These are phyloP conservation scores for Starmera amethionina DNA, from an alignment of 805 yeast species.

Conservation along the genomic window DNA sequence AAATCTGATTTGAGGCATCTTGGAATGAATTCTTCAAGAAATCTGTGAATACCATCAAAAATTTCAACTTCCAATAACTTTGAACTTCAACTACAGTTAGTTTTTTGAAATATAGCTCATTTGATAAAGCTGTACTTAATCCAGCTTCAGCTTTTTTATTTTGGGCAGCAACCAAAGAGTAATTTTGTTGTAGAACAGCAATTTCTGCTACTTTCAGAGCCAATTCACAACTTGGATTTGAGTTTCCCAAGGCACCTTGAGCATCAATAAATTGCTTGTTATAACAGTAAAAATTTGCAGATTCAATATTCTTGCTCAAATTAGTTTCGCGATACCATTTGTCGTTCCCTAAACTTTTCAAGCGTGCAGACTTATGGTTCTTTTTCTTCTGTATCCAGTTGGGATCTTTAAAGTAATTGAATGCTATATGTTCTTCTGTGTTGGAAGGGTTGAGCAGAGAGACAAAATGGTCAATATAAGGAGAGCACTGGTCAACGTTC, in stretches of 20 bases:
- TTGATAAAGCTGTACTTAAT: slow-evolving; percentile 12
- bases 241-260: slow-evolving; percentile 7
- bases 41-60: slow-evolving; percentile 14
- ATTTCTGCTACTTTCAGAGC: slow-evolving; percentile 13
- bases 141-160: slow-evolving; percentile 17
- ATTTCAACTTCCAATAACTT: slow-evolving; percentile 18
- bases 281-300: slow-evolving; percentile 10
- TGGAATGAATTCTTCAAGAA: slow-evolving; percentile 15
- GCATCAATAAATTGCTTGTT: slow-evolving; percentile 14
- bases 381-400: slow-evolving; percentile 3
- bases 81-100: slow-evolving; percentile 13
- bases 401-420: not conserved
- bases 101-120: slow-evolving; percentile 15
- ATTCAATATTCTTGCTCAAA: slow-evolving; percentile 6
- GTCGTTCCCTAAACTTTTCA: slow-evolving; percentile 10
- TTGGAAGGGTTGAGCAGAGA: slow-evolving; percentile 1
- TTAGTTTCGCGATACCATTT: slow-evolving; percentile 16
- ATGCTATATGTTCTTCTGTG: not conserved
- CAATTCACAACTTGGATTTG: slow-evolving; percentile 12
- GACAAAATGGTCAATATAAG: slow-evolving; percentile 8
- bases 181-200: slow-evolving; percentile 13
- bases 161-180: slow-evolving; percentile 7
- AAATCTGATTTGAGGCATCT: slow-evolving; percentile 8
- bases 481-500: slow-evolving; percentile 8
- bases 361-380: slow-evolving; percentile 1